A percentile compares a stretch with the other conserved stretches of the same genome.
Conservation (phyloP, 169 alveolate species). For the Hepatocystis sp. region DNA sequence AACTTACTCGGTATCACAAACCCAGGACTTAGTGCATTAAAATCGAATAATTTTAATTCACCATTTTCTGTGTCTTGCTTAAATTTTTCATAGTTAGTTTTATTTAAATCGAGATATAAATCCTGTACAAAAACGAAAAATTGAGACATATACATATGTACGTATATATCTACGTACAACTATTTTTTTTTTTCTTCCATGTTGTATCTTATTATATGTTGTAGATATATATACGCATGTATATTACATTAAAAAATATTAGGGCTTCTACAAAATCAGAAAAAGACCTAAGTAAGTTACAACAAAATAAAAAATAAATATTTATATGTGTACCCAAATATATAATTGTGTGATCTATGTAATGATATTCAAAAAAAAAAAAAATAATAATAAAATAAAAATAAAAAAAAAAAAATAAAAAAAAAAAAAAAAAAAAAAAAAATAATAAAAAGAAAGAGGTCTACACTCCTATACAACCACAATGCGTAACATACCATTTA, state of each 20-base stretch:
- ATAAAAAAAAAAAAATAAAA: neutral
- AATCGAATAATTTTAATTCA: conserved; percentile 23
- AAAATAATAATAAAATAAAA: too few relatives aligned
- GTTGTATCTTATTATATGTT: too few relatives aligned
- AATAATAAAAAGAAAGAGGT: neutral
- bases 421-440: neutral
- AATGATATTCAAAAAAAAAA: too few relatives aligned
- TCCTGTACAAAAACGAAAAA: conserved; percentile 14
- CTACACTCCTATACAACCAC: neutral
- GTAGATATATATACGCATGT: too few relatives aligned
- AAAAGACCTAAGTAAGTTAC: conserved; percentile 19
- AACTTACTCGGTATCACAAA: conserved; percentile 56
- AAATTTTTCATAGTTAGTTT: conserved; percentile 28
- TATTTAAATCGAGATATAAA: conserved; percentile 34
- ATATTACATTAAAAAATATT: conserved; percentile 42
- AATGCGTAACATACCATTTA: conserved; percentile 33
- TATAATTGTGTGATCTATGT: too few relatives aligned
- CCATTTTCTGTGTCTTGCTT: conserved; percentile 10
- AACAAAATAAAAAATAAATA: too few relatives aligned
- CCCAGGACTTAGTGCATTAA: conserved; percentile 11
- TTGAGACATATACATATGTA: too few relatives aligned
- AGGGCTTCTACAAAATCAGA: conserved; percentile 69
- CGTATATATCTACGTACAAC: too few relatives aligned
- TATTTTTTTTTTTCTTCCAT: neutral
- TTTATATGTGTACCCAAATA: too few relatives aligned